phyloP scores from a whole-genome alignment of 495 filamentous ascomycete species.

The Lophiostoma macrostomum region DNA sequence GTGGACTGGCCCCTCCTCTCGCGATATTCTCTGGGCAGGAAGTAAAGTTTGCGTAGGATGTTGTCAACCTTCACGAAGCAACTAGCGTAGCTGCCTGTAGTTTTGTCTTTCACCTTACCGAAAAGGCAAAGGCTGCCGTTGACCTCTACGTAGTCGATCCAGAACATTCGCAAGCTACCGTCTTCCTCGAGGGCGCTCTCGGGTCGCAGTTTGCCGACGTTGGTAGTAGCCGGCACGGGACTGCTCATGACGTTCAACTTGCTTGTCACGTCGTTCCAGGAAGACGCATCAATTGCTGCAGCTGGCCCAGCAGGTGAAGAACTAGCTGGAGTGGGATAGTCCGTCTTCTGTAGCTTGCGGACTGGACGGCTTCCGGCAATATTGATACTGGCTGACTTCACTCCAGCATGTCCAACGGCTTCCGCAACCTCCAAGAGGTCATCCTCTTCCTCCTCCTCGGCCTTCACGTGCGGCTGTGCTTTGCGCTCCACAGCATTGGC shows the following conservation, averaged over 20 bases:
- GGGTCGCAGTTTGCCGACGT: slow-evolving; percentile 74
- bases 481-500: slow-evolving; percentile 77
- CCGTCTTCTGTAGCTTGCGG: slow-evolving; percentile 67
- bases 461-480: slow-evolving; percentile 54
- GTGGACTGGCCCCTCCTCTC: slow-evolving; percentile 64
- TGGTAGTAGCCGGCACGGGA: slow-evolving; percentile 58
- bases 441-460: slow-evolving; percentile 63
- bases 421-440: slow-evolving; percentile 85
- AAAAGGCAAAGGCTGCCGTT: slow-evolving; percentile 91
- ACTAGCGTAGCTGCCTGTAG: slow-evolving; percentile 71
- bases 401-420: slow-evolving; percentile 60
- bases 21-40: slow-evolving; percentile 75
- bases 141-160: slow-evolving; percentile 93
- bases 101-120: slow-evolving; percentile 93
- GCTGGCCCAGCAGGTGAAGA: slow-evolving; percentile 71
- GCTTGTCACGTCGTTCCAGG: slow-evolving; percentile 83
- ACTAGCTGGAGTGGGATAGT: slow-evolving; percentile 64
- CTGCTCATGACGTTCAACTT: slow-evolving; percentile 82
- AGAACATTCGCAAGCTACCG: slow-evolving; percentile 90
- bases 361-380: slow-evolving; percentile 78
- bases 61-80: slow-evolving; percentile 97
- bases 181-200: slow-evolving; percentile 84
- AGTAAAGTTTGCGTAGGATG: slow-evolving; percentile 87
- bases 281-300: slow-evolving; percentile 69
- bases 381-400: slow-evolving; percentile 70